phyloP scores from a whole-genome alignment of 352 stramenopile species.

The Phytophthora vignae region DNA sequence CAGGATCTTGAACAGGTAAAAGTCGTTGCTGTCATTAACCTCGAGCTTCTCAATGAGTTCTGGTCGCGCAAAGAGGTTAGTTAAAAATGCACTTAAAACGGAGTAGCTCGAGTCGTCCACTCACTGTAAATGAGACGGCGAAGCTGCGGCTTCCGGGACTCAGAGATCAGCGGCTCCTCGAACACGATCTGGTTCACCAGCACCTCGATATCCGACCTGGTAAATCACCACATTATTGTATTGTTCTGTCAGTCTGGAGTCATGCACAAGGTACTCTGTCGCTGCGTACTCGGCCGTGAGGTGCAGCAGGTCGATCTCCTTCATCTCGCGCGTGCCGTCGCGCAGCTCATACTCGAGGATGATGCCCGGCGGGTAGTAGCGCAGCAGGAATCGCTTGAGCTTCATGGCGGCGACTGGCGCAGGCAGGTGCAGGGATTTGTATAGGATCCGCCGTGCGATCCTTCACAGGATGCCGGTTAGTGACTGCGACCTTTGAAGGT shows the following conservation, averaged over 20 bases:
- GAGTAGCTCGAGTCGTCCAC: constrained; percentile 5
- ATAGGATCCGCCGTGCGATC: constrained; percentile 30
- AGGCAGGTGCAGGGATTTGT: not conserved
- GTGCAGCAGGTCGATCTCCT: constrained; percentile 96
- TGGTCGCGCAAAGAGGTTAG: constrained; percentile 22
- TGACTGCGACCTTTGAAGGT: constrained; percentile 23
- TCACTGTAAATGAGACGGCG: constrained; percentile 93
- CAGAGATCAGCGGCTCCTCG: constrained; percentile 94
- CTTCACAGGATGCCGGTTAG: constrained; percentile 5
- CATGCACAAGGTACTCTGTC: not conserved
- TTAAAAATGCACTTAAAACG: not conserved
- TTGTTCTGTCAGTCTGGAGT: not conserved
- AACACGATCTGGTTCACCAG: constrained; percentile 97
- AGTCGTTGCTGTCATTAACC: constrained; percentile 94
- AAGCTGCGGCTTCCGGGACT: constrained; percentile 94
- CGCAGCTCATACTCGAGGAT: constrained; percentile 96
- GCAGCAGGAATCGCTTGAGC: constrained; percentile 95
- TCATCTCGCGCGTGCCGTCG: constrained; percentile 94
- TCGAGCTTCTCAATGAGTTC: constrained; percentile 97
- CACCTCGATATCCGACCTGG: constrained; percentile 93
- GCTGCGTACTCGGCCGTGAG: constrained; percentile 89
- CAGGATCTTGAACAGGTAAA: constrained; percentile 97
- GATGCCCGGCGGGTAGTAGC: constrained; percentile 96
- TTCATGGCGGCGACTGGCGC: constrained; percentile 82
- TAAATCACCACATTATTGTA: not conserved